Evolutionary conservation across 1,284 basidiomycete species (phyloP).

Genomic region (Neolentinus lepideus): DNA sequence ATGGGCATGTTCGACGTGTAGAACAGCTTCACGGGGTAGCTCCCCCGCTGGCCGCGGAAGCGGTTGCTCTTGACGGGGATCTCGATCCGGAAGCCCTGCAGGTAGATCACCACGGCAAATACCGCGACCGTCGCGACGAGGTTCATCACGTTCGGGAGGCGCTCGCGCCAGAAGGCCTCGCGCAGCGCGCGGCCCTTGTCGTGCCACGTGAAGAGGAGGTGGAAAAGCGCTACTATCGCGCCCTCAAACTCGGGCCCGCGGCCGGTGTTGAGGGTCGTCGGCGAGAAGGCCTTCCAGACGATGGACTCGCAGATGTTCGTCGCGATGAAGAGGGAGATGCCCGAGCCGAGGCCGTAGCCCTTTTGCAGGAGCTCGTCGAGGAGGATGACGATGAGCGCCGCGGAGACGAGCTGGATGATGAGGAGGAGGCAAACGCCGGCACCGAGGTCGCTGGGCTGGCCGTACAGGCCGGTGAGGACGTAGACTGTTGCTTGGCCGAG

Average conservation of each 20-base stretch:
- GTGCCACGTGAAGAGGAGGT: constrained; percentile 97
- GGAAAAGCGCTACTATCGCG: constrained; percentile 94
- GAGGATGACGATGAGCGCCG: constrained; percentile 94
- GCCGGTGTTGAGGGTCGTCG: constrained; percentile 96
- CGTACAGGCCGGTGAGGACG: constrained; percentile 95
- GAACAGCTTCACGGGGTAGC: constrained; percentile 97
- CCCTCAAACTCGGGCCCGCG: constrained; percentile 98
- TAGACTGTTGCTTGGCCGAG: constrained; percentile 97
- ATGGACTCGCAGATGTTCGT: constrained; percentile 99
- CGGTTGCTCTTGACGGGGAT: constrained; percentile 97
- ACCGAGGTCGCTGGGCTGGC: constrained; percentile 89
- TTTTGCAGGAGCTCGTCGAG: constrained; percentile 99
- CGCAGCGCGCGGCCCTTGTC: constrained; percentile 96
- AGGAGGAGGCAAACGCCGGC: constrained; percentile 94
- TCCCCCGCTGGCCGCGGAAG: constrained; percentile 91
- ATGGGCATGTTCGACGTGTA: constrained; percentile 99
- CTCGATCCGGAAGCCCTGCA: constrained; percentile 98
- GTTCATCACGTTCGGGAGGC: constrained; percentile 98
- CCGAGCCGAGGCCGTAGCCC: constrained; percentile 97
- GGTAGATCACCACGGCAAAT: constrained; percentile 94
- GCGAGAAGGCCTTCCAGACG: constrained; percentile 99
- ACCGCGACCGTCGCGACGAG: constrained; percentile 88
- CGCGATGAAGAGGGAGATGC: constrained; percentile 98
- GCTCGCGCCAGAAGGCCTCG: constrained; percentile 97
- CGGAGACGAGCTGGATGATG: constrained; percentile 92